Base-by-base conservation (phyloP, 2,329 filamentous ascomycete species). In the Paraphoma sp. region DNA sequence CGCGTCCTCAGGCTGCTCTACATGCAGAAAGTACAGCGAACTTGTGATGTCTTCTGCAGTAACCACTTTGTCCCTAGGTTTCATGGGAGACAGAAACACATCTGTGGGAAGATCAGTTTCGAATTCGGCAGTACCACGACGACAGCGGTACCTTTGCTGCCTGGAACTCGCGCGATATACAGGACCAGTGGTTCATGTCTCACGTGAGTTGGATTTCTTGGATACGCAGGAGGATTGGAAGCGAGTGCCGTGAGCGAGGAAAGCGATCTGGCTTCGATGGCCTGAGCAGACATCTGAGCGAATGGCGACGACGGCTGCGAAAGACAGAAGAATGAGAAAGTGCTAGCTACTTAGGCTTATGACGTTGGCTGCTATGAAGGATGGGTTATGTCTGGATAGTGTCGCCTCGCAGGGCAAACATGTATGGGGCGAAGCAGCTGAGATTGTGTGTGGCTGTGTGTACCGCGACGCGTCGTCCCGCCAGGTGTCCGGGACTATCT, bases 101-200 rank as follows among this genome's bases (percentile, higher is more conserved):
- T 97, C 94, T 95, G 46, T 11, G 42, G 45, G 8, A 45, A 28
- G 31, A 57, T 73, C 65, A 74, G 67, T 49, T 14, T 11, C 17
- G 41, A 17, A 43, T 18, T 29, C 16, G 33, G 30, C 2, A 31
- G 44, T 9, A 23, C 3, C 40, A n/a, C 28, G 16, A 11, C 46
- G 51, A 53, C 59, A 64, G 58, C 74, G 80, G 63, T 81, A 93
- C 92, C 92, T 88, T 88, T 87, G 61, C 91, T 96, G 18, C 94
- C 94, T 1, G 95, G 95, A 0, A 99, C 94, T 64, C 94, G 84
- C 36, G 94, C 92, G 64, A 99, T 96, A 78, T 99, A 99, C 41
- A 99, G 84, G 2, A 89, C 87, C 48, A 98, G 77, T 4, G 92
- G 87, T 48, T 92, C 87, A 60, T 89, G 85, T 60, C 82, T 85